A percentile compares a stretch with the other conserved stretches of the same genome.
Evolutionary conservation across 345 rosid species (phyloP).

Genomic region (Euphorbia peplus): DNA sequence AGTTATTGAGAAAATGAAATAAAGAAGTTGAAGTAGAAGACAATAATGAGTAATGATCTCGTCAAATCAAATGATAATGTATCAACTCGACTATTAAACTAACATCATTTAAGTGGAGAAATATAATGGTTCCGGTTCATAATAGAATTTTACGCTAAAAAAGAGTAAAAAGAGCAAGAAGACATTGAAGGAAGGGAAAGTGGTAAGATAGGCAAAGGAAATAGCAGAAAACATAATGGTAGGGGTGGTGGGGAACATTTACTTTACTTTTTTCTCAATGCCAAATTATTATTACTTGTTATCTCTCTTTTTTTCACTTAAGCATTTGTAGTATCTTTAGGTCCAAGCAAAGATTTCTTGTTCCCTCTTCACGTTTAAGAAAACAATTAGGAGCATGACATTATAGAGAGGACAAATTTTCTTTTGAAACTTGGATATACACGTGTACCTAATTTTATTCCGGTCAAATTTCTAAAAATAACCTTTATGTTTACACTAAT

Average conservation of each 20-base stretch:
- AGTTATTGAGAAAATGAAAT: neutral
- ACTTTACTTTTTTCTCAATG: slow-evolving; percentile 25
- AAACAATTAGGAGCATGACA: too few relatives aligned
- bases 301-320: neutral
- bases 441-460: too few relatives aligned
- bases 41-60: too few relatives aligned
- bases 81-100: too few relatives aligned
- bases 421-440: slow-evolving; percentile 26
- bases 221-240: slow-evolving; percentile 36
- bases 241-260: slow-evolving; percentile 54
- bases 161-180: slow-evolving; percentile 16
- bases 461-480: too few relatives aligned
- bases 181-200: slow-evolving; percentile 43
- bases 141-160: too few relatives aligned
- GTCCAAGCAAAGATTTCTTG: slow-evolving; percentile 44
- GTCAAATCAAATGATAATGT: too few relatives aligned
- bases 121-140: too few relatives aligned
- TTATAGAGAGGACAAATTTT: too few relatives aligned
- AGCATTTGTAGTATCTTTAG: slow-evolving; percentile 40
- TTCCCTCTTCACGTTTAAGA: slow-evolving; percentile 25
- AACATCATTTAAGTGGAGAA: too few relatives aligned
- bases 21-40: neutral
- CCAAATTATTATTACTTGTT: neutral
- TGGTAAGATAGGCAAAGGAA: slow-evolving; percentile 12
- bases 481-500: too few relatives aligned